Evolutionary conservation across 148 eudicot species (phyloP).

Genomic region (Rhododendron molle): DNA sequence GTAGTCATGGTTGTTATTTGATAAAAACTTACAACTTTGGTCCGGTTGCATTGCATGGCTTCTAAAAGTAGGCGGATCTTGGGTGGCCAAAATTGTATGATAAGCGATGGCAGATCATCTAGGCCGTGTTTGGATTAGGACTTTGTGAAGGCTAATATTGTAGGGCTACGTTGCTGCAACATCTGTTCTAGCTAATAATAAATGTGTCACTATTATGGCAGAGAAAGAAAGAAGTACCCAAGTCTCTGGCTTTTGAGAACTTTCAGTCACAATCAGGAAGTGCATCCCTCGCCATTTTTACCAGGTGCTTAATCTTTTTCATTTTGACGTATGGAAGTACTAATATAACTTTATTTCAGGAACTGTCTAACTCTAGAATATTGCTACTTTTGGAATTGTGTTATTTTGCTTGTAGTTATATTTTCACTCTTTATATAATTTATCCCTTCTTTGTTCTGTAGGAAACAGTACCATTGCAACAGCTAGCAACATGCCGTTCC

Average conservation of each 20-base stretch:
- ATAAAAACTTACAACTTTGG: background rate
- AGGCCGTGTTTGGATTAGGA: background rate
- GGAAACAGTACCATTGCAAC: constrained; percentile 12
- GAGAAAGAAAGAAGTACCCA: constrained; percentile 35
- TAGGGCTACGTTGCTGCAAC: background rate
- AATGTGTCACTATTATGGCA: constrained; percentile 15
- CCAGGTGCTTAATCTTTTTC: background rate
- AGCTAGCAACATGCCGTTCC: constrained; percentile 3
- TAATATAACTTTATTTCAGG: background rate
- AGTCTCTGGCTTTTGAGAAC: constrained; percentile 32
- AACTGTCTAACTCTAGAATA: background rate
- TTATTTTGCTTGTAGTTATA: background rate
- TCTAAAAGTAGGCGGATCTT: background rate
- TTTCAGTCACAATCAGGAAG: constrained; percentile 30
- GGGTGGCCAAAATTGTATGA: background rate
- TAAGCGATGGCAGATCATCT: background rate
- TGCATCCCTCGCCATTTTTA: constrained; percentile 20
- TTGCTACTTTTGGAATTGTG: background rate
- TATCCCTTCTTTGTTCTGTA: constrained; percentile 1
- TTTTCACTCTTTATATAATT: background rate
- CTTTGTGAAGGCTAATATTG: too few species aligned
- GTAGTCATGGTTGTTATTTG: background rate
- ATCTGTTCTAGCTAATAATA: background rate
- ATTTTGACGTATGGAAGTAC: background rate
- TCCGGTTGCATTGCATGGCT: background rate